Conservation (phyloP, 148 eudicot genomes). For the Persicaria maculosa region DNA sequence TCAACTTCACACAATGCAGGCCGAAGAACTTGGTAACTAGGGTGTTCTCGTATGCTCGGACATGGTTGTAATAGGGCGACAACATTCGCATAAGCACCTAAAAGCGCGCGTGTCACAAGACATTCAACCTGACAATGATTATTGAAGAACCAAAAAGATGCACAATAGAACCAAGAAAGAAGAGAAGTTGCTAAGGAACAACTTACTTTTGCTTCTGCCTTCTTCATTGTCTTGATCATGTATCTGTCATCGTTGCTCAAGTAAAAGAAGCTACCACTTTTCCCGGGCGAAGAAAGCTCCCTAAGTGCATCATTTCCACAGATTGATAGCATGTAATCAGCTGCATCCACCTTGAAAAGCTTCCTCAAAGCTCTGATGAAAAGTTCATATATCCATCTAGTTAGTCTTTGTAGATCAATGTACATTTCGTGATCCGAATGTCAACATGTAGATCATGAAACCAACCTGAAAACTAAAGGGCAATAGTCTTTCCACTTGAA, state of each 20-base stretch:
- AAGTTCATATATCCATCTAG: too few species aligned
- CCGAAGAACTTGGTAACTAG: constrained; percentile 41
- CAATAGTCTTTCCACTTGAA: constrained; percentile 51
- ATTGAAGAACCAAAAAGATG: background rate
- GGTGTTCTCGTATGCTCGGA: constrained; percentile 28
- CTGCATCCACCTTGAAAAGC: constrained; percentile 45
- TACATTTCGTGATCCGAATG: background rate
- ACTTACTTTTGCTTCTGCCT: constrained; percentile 47
- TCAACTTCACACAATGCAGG: constrained; percentile 38
- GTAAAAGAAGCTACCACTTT: constrained; percentile 53
- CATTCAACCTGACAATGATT: background rate
- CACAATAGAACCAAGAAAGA: constrained; percentile 13
- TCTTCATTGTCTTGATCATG: constrained; percentile 54
- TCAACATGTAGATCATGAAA: background rate
- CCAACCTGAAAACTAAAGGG: constrained; percentile 43
- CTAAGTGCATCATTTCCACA: constrained; percentile 53
- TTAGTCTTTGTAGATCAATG: too few species aligned
- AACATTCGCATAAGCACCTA: constrained; percentile 48
- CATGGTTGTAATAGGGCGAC: constrained; percentile 35
- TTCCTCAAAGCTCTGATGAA: constrained; percentile 33
- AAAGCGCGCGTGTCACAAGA: background rate
- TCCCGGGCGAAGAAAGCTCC: constrained; percentile 51
- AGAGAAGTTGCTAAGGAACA: background rate
- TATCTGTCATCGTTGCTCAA: constrained; percentile 43
- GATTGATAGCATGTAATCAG: constrained; percentile 51